Percentiles rank a stretch among this genome's conserved stretches.
Conservation (phyloP, 192 early-diverging fungal species). For the Neocallimastix lanati region DNA sequence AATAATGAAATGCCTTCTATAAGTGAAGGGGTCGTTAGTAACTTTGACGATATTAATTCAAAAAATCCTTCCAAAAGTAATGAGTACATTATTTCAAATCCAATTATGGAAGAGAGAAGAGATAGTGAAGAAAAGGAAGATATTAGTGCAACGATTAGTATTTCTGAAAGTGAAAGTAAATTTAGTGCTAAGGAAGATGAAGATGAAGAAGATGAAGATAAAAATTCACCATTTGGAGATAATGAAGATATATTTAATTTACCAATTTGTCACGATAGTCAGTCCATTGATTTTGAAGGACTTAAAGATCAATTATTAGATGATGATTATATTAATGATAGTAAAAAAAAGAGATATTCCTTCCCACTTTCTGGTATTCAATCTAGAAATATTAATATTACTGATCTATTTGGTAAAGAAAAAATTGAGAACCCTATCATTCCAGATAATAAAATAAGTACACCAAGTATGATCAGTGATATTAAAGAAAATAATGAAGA, state of each 20-base stretch:
- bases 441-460: too few species aligned
- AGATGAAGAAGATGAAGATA: background rate
- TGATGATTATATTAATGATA: background rate
- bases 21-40: background rate
- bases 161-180: too few species aligned
- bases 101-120: background rate
- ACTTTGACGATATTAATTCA: background rate
- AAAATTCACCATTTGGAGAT: background rate
- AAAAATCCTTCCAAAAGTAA: background rate
- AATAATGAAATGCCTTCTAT: background rate
- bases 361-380: background rate
- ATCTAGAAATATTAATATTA: background rate
- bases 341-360: background rate
- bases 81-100: background rate
- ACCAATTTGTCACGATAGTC: background rate
- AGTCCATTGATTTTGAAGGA: background rate
- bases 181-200: background rate
- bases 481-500: too few species aligned
- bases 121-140: background rate
- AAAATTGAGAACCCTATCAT: background rate
- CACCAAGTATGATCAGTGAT: too few species aligned
- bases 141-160: too few species aligned
- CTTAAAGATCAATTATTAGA: background rate
- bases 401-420: background rate
- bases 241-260: background rate